Percentiles rank a stretch among this genome's conserved stretches.
Evolutionary conservation across 805 yeast genomes (phyloP).

Genomic region (Metschnikowia lochheadii): DNA sequence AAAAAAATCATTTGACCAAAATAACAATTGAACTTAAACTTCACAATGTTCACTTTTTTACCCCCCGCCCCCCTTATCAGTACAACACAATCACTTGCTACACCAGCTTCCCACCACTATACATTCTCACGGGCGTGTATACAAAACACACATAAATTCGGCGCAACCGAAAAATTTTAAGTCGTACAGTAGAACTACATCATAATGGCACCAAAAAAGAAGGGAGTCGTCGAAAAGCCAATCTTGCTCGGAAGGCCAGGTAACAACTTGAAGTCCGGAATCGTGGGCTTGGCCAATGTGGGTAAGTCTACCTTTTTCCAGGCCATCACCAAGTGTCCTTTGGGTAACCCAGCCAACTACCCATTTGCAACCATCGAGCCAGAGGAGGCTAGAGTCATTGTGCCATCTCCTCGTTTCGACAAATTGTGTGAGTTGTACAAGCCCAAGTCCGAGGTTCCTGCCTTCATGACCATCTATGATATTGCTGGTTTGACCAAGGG

Average conservation of each 20-base stretch:
- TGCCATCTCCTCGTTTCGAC: constrained; percentile 21
- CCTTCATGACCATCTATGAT: constrained; percentile 21
- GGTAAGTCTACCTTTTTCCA: constrained; percentile 22
- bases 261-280: constrained; percentile 37
- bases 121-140: constrained; percentile 5
- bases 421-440: constrained; percentile 39
- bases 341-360: constrained; percentile 39
- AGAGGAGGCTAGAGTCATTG: constrained; percentile 43
- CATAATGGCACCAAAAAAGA: constrained; percentile 72
- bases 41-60: too few relatives aligned
- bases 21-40: too few relatives aligned
- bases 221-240: constrained; percentile 60
- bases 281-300: constrained; percentile 35
- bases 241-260: constrained; percentile 53
- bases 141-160: constrained; percentile 3
- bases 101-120: neutral
- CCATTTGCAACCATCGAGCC: constrained; percentile 79
- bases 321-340: constrained; percentile 22
- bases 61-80: too few relatives aligned
- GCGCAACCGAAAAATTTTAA: constrained; percentile 17
- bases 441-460: constrained; percentile 39
- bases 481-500: constrained; percentile 57
- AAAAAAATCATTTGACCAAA: neutral
- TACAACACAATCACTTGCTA: neutral
- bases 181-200: neutral